Evolutionary conservation across 179 eudicot species (phyloP), one percentile per base, ranked within the genome.

Genomic region (Drosera spatulata): DNA sequence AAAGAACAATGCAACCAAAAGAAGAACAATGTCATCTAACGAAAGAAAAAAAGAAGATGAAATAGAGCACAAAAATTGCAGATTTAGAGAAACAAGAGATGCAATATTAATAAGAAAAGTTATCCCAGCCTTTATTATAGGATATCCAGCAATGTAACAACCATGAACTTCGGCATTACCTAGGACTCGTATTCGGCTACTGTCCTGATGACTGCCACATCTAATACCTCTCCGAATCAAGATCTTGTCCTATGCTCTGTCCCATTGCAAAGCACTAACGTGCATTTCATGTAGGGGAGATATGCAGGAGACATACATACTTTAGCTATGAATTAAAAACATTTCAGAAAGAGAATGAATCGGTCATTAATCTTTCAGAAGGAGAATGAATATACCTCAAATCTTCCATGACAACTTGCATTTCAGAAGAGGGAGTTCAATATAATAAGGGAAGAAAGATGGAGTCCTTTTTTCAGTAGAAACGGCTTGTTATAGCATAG

Each of bases 131-230:
- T 65, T 2, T n/a, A n/a, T n/a, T n/a, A 14, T 45, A 41, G 4
- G n/a, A 44, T 43, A 49, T 10, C 50, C 40, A 33, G 7, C 42
- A 48, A 33, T 7, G 53, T 2, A 2, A 54, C 61, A 15, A n/a
- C 42, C 55, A 48, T 54, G 48, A 63, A 56, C 3, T 44, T 6
- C 37, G 14, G 38, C 46, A 59, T 59, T 68, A 91, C 97, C 97
- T 71, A 91, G 68, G 63, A 85, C 68, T 73, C 99, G 84, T 80
- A 89, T 68, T 93, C 99, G 51, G 97, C 97, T 65, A 93, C 99
- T 56, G 99, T 97, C 76, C 99, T 80, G 39, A 97, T 95, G 59
- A 86, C 85, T 54, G 95, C 90, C 47, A 93, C 84, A 73, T 93
- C 99, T 63, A 81, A 93, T 22, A 65, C 69, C 76, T 89, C 97